Base-by-base conservation (phyloP, 305 asterid genomes). In the Euphrasia arctica region DNA sequence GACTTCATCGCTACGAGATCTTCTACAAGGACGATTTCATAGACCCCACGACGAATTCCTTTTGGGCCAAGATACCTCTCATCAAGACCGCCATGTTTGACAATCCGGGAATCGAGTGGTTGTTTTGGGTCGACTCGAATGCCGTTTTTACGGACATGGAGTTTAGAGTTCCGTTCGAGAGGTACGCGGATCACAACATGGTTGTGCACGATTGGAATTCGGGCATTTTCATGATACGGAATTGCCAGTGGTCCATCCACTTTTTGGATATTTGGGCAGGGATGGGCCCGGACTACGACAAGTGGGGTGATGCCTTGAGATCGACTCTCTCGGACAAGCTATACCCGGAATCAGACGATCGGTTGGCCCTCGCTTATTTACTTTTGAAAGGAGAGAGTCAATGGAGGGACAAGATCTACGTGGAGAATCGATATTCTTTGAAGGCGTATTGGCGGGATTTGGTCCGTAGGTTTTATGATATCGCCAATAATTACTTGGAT, bases 181-280 rank as follows among this genome's bases (percentile, higher is more conserved):
- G 77, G 77, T 88, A 88, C 69, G 71, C 70, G 70, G 75, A 70
- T 48, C 78, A 82, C 34, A 88, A 88, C 65, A 55, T 88, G 13
- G 82, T 88, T 0, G 87, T 84, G 10, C 84, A 77, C 0, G 74
- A 82, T 0, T 62, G 82, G 0, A 84, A 83, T 34, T 89, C 96
- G 0, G 96, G 96, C 0, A 77, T 85, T 60, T 85, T 88, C 8
- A 63, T 88, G 67, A 76, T 88, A 0, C 55, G 94, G n/a, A 88
- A 88, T 51, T 88, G 96, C 9, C 88, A 80, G 39, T 88, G 96
- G 96, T 73, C 96, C 13, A 73, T 88, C 83, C 81, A 82, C 3
- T 82, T 88, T 41, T 11, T 88, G 62, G 82, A 83, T 1, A 78
- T 58, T 48, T 88, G 96, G 96, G 91, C 86, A 2, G 15, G 50